Conservation (phyloP, 2,329 filamentous ascomycete genomes). For the Penicillium glabrum region DNA sequence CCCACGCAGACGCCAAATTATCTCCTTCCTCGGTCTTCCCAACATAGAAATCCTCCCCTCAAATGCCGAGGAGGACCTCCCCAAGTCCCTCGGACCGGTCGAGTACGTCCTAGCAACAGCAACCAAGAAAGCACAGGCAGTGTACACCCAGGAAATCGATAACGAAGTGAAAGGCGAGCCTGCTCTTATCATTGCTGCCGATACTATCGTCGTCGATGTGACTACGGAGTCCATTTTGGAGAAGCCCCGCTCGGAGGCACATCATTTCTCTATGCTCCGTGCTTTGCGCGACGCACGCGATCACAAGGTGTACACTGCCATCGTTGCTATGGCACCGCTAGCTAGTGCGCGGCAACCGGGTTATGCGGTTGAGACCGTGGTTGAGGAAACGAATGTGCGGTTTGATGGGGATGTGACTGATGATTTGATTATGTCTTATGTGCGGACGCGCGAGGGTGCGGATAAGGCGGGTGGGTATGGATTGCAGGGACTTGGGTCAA, state of each 20-base stretch:
- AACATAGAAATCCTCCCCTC: constrained; percentile 85
- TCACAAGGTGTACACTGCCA: constrained; percentile 83
- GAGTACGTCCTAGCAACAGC: constrained; percentile 92
- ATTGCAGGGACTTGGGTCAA: constrained; percentile 81
- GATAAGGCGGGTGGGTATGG: constrained; percentile 98
- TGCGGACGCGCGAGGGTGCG: constrained; percentile 77
- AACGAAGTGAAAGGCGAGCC: constrained; percentile 65
- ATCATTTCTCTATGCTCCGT: constrained; percentile 83
- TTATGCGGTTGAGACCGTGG: constrained; percentile 75
- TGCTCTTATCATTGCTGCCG: constrained; percentile 81
- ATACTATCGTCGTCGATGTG: constrained; percentile 79
- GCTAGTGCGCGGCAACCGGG: constrained; percentile 80
- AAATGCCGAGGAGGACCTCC: constrained; percentile 77
- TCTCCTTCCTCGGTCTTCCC: constrained; percentile 74
- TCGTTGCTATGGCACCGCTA: constrained; percentile 79
- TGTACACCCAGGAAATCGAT: constrained; percentile 63
- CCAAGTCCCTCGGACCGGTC: constrained; percentile 75
- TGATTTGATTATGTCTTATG: constrained; percentile 72
- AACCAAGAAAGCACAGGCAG: constrained; percentile 74
- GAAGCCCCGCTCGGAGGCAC: constrained; percentile 78
- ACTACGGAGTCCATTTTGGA: constrained; percentile 77
- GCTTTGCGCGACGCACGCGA: constrained; percentile 71
- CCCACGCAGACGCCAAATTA: constrained; percentile 77
- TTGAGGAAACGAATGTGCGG: constrained; percentile 88
- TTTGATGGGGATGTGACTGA: constrained; percentile 77